phyloP scores from a whole-genome alignment of 2,329 filamentous ascomycete genomes.

The Hypoxylon sp. region DNA sequence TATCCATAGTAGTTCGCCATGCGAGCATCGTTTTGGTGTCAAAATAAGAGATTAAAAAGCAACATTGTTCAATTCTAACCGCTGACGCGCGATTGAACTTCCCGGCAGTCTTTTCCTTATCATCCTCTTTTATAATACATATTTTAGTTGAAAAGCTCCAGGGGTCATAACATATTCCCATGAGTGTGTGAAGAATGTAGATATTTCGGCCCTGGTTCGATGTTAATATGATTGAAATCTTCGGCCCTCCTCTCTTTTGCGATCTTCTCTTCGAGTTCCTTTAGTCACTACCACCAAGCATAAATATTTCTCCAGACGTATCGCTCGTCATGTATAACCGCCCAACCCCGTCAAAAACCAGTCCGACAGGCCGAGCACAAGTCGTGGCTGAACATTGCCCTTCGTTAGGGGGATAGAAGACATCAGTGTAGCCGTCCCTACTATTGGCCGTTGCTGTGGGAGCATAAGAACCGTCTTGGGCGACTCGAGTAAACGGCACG shows the following conservation, averaged over 20 bases:
- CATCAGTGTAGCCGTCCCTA: slow-evolving; percentile 60
- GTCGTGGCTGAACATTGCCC: slow-evolving; percentile 59
- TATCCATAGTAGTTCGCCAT: neutral
- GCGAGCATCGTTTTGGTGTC: neutral
- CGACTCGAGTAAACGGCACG: slow-evolving; percentile 54
- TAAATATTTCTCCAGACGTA: slow-evolving; percentile 64
- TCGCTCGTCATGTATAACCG: slow-evolving; percentile 69
- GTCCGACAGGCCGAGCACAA: slow-evolving; percentile 68
- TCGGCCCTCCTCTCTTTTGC: neutral
- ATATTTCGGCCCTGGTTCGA: neutral
- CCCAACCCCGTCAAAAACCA: slow-evolving; percentile 60
- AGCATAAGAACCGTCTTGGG: slow-evolving; percentile 43
- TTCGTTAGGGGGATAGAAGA: slow-evolving; percentile 65
- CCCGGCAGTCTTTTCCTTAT: neutral
- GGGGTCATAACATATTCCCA: neutral
- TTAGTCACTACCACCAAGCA: slow-evolving; percentile 34
- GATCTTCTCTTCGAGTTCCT: slow-evolving; percentile 8
- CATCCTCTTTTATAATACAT: neutral
- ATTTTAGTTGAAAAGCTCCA: neutral
- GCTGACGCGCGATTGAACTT: neutral
- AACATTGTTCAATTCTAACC: neutral
- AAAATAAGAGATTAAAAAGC: neutral
- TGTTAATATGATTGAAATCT: neutral
- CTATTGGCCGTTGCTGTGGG: slow-evolving; percentile 55
- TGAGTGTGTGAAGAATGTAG: neutral